Conservation (phyloP, 805 yeast species). For the Saccharomycopsis microspora region DNA sequence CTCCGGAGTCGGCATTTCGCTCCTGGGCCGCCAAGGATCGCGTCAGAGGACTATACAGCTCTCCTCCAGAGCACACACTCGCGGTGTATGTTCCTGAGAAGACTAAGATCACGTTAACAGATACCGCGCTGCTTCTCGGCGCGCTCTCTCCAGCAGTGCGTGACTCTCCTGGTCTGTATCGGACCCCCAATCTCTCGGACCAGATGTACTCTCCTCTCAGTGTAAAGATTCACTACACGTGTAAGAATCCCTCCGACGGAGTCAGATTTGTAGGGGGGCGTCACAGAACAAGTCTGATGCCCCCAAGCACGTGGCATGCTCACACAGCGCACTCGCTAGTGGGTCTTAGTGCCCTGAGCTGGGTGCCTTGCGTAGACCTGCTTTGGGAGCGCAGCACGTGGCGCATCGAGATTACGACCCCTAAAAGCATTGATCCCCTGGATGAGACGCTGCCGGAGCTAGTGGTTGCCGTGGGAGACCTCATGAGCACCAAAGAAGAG, state of each 20-base stretch:
- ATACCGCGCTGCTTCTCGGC: constrained; percentile 27
- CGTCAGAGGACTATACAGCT: constrained; percentile 36
- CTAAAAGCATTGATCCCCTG: constrained; percentile 43
- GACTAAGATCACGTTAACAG: constrained; percentile 49
- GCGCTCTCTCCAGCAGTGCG: constrained; percentile 26
- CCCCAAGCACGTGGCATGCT: constrained; percentile 59
- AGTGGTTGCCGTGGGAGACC: constrained; percentile 60
- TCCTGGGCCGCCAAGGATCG: constrained; percentile 33
- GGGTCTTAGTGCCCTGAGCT: constrained; percentile 79
- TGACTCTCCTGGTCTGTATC: constrained; percentile 28
- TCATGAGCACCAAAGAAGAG: constrained; percentile 49
- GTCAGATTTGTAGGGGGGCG: constrained; percentile 59
- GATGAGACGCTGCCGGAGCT: constrained; percentile 34
- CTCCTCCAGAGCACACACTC: constrained; percentile 32
- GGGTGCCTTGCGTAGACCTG: constrained; percentile 95
- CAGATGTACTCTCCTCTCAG: constrained; percentile 62
- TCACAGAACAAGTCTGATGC: constrained; percentile 26
- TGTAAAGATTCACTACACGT: constrained; percentile 53
- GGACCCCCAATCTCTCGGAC: constrained; percentile 28
- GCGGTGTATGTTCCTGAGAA: constrained; percentile 53
- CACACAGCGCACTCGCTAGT: constrained; percentile 73
- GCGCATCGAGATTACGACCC: constrained; percentile 81
- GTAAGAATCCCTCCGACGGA: constrained; percentile 62
- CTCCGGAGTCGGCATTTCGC: too few species aligned
- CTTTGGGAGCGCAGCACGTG: constrained; percentile 83